Conservation (phyloP, 192 early-diverging fungal genomes). For the Mortierella antarctica region DNA sequence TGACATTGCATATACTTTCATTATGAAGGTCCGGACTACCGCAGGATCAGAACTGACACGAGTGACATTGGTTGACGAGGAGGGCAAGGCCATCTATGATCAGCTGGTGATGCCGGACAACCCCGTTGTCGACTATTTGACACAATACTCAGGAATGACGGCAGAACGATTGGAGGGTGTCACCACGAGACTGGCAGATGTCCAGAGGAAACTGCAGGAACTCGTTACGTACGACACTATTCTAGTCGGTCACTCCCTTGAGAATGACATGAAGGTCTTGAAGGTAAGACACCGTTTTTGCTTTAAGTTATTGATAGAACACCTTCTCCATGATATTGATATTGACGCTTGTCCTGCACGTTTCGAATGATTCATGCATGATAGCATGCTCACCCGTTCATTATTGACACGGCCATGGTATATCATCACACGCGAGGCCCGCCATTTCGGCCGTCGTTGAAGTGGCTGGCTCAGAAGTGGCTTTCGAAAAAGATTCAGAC, state of each 20-base stretch:
- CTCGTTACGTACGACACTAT: conserved; percentile 61
- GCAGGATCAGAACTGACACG: conserved; percentile 62
- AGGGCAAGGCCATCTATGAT: conserved; percentile 58
- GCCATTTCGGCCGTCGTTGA: conserved; percentile 62
- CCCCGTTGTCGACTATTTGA: conserved; percentile 64
- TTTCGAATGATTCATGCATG: not conserved
- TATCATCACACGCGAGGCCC: conserved; percentile 66
- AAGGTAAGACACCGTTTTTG: conserved; percentile 23
- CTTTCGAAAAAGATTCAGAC: conserved; percentile 68
- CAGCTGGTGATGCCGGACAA: conserved; percentile 62
- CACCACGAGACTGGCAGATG: conserved; percentile 54
- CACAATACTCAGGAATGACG: conserved; percentile 68
- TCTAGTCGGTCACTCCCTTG: conserved; percentile 67
- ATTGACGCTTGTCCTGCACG: not conserved
- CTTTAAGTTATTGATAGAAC: not conserved
- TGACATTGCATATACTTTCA: not conserved
- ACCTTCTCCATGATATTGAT: not conserved
- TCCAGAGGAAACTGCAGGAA: conserved; percentile 61
- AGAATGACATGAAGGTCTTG: conserved; percentile 76
- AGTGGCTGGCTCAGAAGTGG: conserved; percentile 58
- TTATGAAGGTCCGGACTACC: conserved; percentile 35
- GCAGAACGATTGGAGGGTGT: conserved; percentile 53
- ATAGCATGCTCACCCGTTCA: conserved; percentile 63
- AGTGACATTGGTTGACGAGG: conserved; percentile 60
- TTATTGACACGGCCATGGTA: conserved; percentile 71